Base-by-base conservation (phyloP, 331 rosid species). In the Erythrophleum ivorense region DNA sequence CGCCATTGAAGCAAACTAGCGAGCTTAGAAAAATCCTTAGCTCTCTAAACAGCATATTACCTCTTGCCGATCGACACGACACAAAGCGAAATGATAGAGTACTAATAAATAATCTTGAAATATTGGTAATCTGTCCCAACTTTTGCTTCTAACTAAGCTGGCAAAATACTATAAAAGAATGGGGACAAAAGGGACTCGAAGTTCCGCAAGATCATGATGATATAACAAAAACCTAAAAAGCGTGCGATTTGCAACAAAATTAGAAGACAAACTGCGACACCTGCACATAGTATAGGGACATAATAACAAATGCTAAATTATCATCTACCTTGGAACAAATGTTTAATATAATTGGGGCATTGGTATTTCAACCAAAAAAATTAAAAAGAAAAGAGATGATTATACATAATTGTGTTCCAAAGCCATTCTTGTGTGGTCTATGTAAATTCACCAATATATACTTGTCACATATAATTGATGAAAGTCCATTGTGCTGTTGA, bases 191-290 rank as follows among this genome's bases (percentile, higher is more conserved):
- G 83, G 70, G 69, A 57, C 65, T 77, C 78, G 79, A 84, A 82
- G 82, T 78, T 82, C 77, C 80, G 83, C 87, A 85, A 85, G 85
- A 68, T 50, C 71, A 78, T 36, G 80, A 78, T 64, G 71, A 9
- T 7, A 62, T 81, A 76, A 79, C 38, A 36, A 40, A 62, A 67
- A 55, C 52, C 79, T 69, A 36, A 73, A 77, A 78, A 87, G 83
- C 60, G 41, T 33, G 80, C 60, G 41, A 45, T 29, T 59, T 36
- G 15, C 83, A 53, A 31, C 74, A 78, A 65, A 81, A 68, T 71
- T 73, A 86, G 45, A 75, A 68, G 86, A 84, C 91, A 38, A 62
- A 31, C 40, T 64, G 48, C 75, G 71, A 73, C 78, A 77, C 77
- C 80, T 54, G 68, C 68, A 58, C 59, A 49, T 55, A 9, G 50